Conservation (phyloP, 192 early-diverging fungal species). For the Spizellomyces sp. region DNA sequence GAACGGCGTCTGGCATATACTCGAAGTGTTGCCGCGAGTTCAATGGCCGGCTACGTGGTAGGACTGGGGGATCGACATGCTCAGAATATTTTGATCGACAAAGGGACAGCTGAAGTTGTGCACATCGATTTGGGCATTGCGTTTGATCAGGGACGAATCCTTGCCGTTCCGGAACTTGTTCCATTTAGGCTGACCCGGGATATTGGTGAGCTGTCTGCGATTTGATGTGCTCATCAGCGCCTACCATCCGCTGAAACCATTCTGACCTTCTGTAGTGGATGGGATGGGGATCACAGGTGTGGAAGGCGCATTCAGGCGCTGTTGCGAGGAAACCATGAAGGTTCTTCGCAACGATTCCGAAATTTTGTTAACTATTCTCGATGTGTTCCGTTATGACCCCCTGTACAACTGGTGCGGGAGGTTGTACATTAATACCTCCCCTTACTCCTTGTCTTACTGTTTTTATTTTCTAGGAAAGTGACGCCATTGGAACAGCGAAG, state of each 20-base stretch:
- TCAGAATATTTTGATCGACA: conserved; percentile 90
- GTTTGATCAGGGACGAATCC: conserved; percentile 89
- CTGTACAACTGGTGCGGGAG: conserved; percentile 68
- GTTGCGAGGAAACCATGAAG: conserved; percentile 76
- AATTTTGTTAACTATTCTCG: conserved; percentile 82
- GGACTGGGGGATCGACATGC: conserved; percentile 93
- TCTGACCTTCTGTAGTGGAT: conserved; percentile 48
- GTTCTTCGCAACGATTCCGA: conserved; percentile 81
- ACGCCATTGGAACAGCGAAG: conserved; percentile 26
- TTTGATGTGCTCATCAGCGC: not conserved
- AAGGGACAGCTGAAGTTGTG: conserved; percentile 77
- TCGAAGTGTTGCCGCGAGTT: conserved; percentile 81
- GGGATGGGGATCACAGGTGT: conserved; percentile 84
- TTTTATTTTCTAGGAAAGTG: conserved; percentile 26
- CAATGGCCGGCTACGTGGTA: conserved; percentile 86
- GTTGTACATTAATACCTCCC: not conserved
- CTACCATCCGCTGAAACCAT: conserved; percentile 1
- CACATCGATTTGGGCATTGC: conserved; percentile 98
- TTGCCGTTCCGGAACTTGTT: conserved; percentile 86
- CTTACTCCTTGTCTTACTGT: not conserved
- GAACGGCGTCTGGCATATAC: conserved; percentile 70
- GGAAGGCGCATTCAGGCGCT: conserved; percentile 77
- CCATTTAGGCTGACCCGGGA: conserved; percentile 92
- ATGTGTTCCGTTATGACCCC: conserved; percentile 94
- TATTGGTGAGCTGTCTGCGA: conserved; percentile 46